Evolutionary conservation across 2,329 filamentous ascomycete species (phyloP), one percentile per base, ranked within the genome.

Genomic region (Chrysosphaeria jannelii): DNA sequence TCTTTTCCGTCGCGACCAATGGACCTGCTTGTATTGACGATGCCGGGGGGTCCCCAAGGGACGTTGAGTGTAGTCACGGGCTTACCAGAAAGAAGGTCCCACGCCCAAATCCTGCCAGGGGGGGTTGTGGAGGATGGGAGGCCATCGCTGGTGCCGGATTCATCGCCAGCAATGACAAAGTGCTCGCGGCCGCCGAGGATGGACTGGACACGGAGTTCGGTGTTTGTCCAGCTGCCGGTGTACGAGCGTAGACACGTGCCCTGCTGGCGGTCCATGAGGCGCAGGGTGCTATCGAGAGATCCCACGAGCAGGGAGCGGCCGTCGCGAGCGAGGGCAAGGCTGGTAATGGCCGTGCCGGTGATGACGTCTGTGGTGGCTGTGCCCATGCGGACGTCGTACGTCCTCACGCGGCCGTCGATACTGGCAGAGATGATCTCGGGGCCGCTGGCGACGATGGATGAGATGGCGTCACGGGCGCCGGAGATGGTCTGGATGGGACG

Each of bases 321-420:
- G 35, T 81, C 74, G 24, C 55, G 55, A 3, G 71, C 70, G 23
- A 72, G 47, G 20, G 47, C 48, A 26, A 91, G 40, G 40, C 67
- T 78, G 6, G 76, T 89, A n/a, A 90, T 70, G 2, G 49, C 54
- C 4, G 16, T 14, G 25, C 27, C 31, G 25, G 60, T 59, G 24
- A 85, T 46, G 2, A 75, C 61, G 44, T 89, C 76, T 2, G 59
- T 61, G 4, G 61, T 58, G 23, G 65, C 53, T 24, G 50, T 51
- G 1, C 79, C 79, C 52, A 61, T 70, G 25, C 76, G 55, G 19
- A 89, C 45, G 45, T 93, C 81, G 45, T 93, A 91, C 28, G 54
- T 54, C 25, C 81, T 51, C 1, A 88, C 60, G 27, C 70, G 53
- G 3, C 79, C 79, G 44, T 93, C 81, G 27, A 90, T 74, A 39